phyloP scores from a whole-genome alignment of 179 eudicot species.

The Silene noctiflora region DNA sequence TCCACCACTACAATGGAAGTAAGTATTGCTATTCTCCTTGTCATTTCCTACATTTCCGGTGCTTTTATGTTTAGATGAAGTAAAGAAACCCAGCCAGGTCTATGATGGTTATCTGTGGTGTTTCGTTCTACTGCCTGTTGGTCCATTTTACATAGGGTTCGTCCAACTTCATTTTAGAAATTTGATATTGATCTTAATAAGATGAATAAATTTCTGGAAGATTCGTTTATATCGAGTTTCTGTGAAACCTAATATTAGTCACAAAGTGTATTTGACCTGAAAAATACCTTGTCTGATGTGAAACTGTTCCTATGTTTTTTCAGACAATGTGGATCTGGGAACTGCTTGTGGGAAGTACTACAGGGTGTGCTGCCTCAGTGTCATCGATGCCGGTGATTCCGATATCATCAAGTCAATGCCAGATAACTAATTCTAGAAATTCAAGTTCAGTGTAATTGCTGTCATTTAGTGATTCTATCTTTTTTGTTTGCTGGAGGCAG shows the following conservation, averaged over 20 bases:
- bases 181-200: too few relatives aligned
- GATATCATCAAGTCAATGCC: conserved; percentile 80
- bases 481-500: conserved; percentile 19
- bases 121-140: too few relatives aligned
- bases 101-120: neutral
- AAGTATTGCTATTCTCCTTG: conserved; percentile 27
- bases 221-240: neutral
- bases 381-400: conserved; percentile 82
- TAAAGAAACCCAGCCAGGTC: neutral
- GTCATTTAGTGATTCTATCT: conserved; percentile 14
- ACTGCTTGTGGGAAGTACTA: conserved; percentile 80
- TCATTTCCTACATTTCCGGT: neutral
- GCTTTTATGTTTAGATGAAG: neutral
- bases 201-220: too few relatives aligned
- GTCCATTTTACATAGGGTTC: too few relatives aligned
- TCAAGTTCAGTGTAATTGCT: neutral
- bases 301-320: neutral
- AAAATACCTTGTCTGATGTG: neutral
- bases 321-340: conserved; percentile 85
- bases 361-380: conserved; percentile 84
- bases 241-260: neutral
- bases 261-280: neutral
- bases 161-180: too few relatives aligned
- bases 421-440: conserved; percentile 39
- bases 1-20: conserved; percentile 88